Base-by-base conservation (phyloP, 2,329 filamentous ascomycete genomes). In the Thermothelomyces thermophilus region DNA sequence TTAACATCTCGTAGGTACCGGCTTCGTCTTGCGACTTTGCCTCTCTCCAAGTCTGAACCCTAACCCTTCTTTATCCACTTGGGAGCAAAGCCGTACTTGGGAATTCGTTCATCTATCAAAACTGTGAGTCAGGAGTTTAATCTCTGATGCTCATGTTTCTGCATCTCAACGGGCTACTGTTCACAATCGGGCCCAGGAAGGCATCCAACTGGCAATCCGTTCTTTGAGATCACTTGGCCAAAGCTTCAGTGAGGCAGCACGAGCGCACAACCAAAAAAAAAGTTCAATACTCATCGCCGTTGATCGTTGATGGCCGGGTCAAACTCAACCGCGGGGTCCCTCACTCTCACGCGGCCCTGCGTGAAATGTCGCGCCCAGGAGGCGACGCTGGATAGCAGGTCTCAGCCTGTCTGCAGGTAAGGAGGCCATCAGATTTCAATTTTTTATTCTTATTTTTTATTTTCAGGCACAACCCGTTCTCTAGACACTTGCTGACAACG, bases 401-500 rank as follows among this genome's bases (percentile, higher is more conserved):
- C 70, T 16, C 78, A 83, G 58, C 73, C 73, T 24, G 71, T 84
- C 14, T 86, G 83, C 73, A 70, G 70, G 76, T 81, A 64, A 58
- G 72, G 56, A 5, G 4, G 1, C 6, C 16, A 10, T 35, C 16
- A 6, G 33, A 6, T 35, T 3, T 16, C 33, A 4, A 14, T 31
- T 31, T 31, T 3, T 2, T 31, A 10, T 31, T 31, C 30, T 14
- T 31, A 14, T 31, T 31, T 10, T 31, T 31, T 2, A 31, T 31
- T 31, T 14, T 31, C 14, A 31, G 14, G 30, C 9, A 31, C 9
- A 31, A 2, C 2, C 9, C 30, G n/a, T n/a, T n/a, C n/a, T n/a
- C n/a, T n/a, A n/a, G n/a, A n/a, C n/a, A n/a, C n/a, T n/a, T n/a
- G n/a, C n/a, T n/a, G n/a, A n/a, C n/a, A n/a, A n/a, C n/a, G n/a